Evolutionary conservation across 75 land plant species (phyloP), one percentile per base, ranked within the genome.

Genomic region (Pinus tabuliformis): DNA sequence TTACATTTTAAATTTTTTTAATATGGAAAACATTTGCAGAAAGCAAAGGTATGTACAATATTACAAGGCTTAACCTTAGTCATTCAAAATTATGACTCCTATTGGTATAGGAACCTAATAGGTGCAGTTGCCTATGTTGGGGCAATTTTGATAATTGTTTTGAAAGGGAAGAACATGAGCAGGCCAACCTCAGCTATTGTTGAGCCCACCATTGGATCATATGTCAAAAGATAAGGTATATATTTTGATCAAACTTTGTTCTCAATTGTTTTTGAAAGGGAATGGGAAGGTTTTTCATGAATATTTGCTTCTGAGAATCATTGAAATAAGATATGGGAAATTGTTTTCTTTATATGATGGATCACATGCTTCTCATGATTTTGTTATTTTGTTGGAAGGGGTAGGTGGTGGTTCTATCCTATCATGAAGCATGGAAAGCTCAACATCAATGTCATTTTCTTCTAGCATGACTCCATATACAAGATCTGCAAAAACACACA

Each of bases 381-480:
- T 62, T 45, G 20, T 21, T 16, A 36, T 16, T 16, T n/a, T 54
- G 36, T 57, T 70, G 33, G 12, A 74, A 45, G 9, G 20, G 3
- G 56, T 80, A 83, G 83, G 82, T 42, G 78, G 60, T 54, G 81
- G 77, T 57, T 74, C 86, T 5, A 30, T 72, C 62, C 62, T 70
- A 30, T 66, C 75, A 2, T 80, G 88, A 17, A 90, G 88, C 78
- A 57, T 58, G 62, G 56, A 74, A 13, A 85, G 90, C 81, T 86
- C 93, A 7, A 76, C 76, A 57, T 87, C 90, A 39, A 56, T 81
- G 58, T 86, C 92, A 6, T 75, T 86, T 75, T 65, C 75, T 71
- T 87, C 95, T 28, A 82, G 87, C 68, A 58, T 85, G 36, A 49
- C 76, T 60, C 81, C 91, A 60, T 95, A 86, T 71, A 83, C 89